Conservation (phyloP, 352 stramenopile genomes). For the Phytophthora parvispora region DNA sequence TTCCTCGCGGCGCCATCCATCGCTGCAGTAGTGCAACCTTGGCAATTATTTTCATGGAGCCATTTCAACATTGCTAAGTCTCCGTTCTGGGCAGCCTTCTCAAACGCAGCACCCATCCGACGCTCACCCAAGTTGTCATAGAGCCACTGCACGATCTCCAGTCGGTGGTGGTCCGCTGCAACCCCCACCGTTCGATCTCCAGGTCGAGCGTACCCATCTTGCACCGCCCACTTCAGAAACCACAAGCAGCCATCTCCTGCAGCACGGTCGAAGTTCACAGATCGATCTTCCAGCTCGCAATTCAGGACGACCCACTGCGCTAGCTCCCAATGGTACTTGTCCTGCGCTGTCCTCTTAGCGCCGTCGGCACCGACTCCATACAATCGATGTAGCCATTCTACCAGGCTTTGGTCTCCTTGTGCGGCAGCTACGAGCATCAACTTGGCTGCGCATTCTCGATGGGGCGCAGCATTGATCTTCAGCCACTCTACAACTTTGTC, state of each 20-base stretch:
- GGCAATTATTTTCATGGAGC: conserved; percentile 24
- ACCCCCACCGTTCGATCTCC: conserved; percentile 18
- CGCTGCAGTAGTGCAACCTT: conserved; percentile 19
- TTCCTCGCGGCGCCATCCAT: conserved; percentile 32
- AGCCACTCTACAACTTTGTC: conserved; percentile 15
- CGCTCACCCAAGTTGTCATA: conserved; percentile 13
- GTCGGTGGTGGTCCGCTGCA: conserved; percentile 16
- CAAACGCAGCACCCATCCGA: conserved; percentile 8
- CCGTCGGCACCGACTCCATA: conserved; percentile 9
- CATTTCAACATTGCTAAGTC: conserved; percentile 24
- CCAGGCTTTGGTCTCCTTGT: conserved; percentile 9
- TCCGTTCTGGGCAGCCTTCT: conserved; percentile 18
- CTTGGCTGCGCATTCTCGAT: conserved; percentile 14
- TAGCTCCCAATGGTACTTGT: conserved; percentile 15
- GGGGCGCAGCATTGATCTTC: conserved; percentile 3
- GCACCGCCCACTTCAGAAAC: conserved; percentile 20
- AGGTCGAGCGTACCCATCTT: background rate
- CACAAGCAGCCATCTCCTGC: conserved; percentile 12
- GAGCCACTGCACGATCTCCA: conserved; percentile 19
- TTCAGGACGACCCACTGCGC: conserved; percentile 13
- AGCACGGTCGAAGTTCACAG: conserved; percentile 20
- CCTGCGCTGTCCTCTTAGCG: conserved; percentile 9
- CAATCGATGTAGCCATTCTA: conserved; percentile 13
- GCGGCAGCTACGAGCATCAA: conserved; percentile 15
- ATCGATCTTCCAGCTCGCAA: conserved; percentile 20